phyloP scores from a whole-genome alignment of 2,329 filamentous ascomycete genomes.

The Venturia pyrina region DNA sequence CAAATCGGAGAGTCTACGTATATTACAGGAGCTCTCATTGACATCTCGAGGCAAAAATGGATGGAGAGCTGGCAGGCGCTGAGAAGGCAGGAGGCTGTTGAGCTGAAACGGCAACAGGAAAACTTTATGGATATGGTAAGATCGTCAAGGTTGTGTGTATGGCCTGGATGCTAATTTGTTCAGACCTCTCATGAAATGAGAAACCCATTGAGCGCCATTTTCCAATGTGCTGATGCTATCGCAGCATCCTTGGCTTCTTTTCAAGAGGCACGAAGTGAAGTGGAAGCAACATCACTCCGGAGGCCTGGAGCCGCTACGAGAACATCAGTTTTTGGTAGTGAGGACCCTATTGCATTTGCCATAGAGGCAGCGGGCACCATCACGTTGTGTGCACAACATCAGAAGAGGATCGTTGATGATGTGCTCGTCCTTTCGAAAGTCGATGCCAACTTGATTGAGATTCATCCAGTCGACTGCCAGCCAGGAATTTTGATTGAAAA shows the following conservation, averaged over 20 bases:
- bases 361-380: slow-evolving; percentile 30
- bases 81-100: slow-evolving; percentile 26
- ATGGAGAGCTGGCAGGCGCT: slow-evolving; percentile 21
- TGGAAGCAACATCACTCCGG: neutral
- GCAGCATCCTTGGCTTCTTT: slow-evolving; percentile 18
- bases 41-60: slow-evolving; percentile 36
- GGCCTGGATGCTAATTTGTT: neutral
- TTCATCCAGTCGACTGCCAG: slow-evolving; percentile 14
- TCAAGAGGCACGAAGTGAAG: neutral
- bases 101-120: slow-evolving; percentile 30
- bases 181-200: slow-evolving; percentile 29
- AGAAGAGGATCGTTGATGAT: slow-evolving; percentile 13
- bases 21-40: slow-evolving; percentile 17
- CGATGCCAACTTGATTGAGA: slow-evolving; percentile 9
- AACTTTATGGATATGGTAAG: slow-evolving; percentile 27
- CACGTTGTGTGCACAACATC: slow-evolving; percentile 11
- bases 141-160: neutral
- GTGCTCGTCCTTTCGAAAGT: slow-evolving; percentile 13
- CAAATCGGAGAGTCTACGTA: neutral
- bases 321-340: slow-evolving; percentile 26
- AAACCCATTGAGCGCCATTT: slow-evolving; percentile 34
- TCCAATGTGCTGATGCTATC: slow-evolving; percentile 33
- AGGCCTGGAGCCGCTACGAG: neutral
- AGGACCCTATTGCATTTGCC: slow-evolving; percentile 23
- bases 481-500: slow-evolving; percentile 20